Evolutionary conservation across 495 filamentous ascomycete genomes (phyloP).

Genomic region (Acidomyces sp.): DNA sequence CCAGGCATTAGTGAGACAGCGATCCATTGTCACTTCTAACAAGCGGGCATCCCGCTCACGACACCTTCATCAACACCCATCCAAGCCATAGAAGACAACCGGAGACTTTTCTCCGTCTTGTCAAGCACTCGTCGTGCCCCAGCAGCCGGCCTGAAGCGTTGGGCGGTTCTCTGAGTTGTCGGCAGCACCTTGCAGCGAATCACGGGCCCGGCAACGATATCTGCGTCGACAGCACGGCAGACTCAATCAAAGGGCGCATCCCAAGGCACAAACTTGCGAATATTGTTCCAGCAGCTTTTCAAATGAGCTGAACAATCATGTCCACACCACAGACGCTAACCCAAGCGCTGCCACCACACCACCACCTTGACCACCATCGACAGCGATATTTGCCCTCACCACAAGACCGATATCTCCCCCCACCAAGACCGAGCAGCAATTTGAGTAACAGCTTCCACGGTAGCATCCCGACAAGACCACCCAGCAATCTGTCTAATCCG

Average conservation of each 20-base stretch:
- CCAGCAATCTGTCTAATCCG: conserved; percentile 12
- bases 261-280: neutral
- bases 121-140: neutral
- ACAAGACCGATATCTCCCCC: conserved; percentile 18
- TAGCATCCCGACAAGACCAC: conserved; percentile 13
- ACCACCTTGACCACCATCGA: conserved; percentile 14
- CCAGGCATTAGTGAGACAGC: conserved; percentile 2
- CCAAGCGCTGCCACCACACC: conserved; percentile 17
- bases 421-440: conserved; percentile 19
- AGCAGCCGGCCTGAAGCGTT: neutral
- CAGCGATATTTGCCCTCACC: conserved; percentile 15
- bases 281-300: neutral
- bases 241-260: too few species aligned
- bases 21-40: neutral
- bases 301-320: conserved; percentile 9
- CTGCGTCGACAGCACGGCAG: neutral
- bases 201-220: conserved; percentile 4
- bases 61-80: neutral
- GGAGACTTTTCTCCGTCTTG: neutral
- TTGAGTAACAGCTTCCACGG: conserved; percentile 9
- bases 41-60: neutral
- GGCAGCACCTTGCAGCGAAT: conserved; percentile 5
- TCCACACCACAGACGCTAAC: conserved; percentile 18
- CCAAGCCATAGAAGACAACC: neutral
- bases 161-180: conserved; percentile 1